Conservation (phyloP, 225 moss, liverwort and hornwort species). For the Straminergon stramineum region DNA sequence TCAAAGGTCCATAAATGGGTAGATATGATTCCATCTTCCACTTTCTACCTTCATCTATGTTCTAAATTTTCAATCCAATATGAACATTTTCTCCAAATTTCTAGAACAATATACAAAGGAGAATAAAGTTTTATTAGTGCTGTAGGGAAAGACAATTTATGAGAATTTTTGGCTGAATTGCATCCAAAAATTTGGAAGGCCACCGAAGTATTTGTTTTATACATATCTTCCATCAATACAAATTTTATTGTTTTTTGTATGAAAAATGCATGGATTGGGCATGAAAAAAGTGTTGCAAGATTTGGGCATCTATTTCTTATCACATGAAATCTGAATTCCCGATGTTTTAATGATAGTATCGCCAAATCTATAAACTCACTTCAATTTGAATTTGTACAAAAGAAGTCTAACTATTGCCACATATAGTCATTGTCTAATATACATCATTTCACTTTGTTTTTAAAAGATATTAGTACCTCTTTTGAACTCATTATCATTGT, state of each 20-base stretch:
- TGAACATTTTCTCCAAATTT: neutral
- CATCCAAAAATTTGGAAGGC: neutral
- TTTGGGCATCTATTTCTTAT: neutral
- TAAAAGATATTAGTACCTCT: no score
- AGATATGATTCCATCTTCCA: neutral
- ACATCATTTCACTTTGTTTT: neutral
- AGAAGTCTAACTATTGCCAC: accelerated
- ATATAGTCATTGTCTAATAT: neutral
- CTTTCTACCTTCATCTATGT: neutral
- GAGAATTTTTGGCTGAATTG: accelerated
- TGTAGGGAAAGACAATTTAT: neutral
- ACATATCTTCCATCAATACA: neutral
- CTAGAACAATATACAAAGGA: neutral
- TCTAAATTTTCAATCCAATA: neutral
- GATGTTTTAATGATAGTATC: no score
- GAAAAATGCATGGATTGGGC: neutral
- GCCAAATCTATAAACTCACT: neutral
- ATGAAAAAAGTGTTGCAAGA: accelerated
- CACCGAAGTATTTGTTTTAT: neutral
- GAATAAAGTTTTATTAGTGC: neutral
- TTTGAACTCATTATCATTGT: no score
- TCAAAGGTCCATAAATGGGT: no score
- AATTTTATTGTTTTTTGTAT: neutral
- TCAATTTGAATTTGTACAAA: neutral
- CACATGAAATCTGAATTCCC: neutral